Conservation (phyloP, 306 rosid species). For the Malus sylvestris region DNA sequence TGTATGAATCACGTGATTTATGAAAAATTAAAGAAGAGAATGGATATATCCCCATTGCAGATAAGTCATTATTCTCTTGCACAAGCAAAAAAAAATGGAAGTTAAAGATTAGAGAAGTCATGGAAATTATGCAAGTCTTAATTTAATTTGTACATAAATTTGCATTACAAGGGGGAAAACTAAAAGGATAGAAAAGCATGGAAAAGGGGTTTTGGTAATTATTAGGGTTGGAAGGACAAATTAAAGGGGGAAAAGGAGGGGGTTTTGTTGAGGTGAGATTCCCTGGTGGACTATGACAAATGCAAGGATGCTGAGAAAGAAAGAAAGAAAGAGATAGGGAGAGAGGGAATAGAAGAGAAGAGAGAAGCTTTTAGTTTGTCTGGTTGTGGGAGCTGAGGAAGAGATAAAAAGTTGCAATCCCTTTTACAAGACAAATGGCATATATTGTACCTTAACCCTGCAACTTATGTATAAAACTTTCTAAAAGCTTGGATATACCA, state of each 20-base stretch:
- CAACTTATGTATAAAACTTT: conserved; percentile 68
- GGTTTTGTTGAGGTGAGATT: conserved; percentile 40
- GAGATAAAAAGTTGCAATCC: conserved; percentile 37
- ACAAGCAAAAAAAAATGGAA: not conserved
- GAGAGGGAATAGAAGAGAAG: conserved; percentile 51
- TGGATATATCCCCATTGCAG: not conserved
- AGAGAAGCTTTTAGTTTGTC: conserved; percentile 66
- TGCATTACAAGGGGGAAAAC: conserved; percentile 33
- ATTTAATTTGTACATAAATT: conserved; percentile 14
- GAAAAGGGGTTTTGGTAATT: conserved; percentile 44
- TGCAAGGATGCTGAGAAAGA: conserved; percentile 41
- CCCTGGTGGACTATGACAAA: conserved; percentile 78
- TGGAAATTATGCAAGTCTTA: not conserved
- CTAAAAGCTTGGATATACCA: conserved; percentile 85
- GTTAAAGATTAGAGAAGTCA: not conserved
- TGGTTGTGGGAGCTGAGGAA: conserved; percentile 43
- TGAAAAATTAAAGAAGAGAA: not conserved
- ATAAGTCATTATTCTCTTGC: not conserved
- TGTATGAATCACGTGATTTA: not conserved
- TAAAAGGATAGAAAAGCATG: conserved; percentile 27
- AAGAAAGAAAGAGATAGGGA: conserved; percentile 7
- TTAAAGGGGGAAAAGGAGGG: conserved; percentile 41
- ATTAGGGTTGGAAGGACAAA: conserved; percentile 49
- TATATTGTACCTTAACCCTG: conserved; percentile 72
- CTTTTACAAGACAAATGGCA: conserved; percentile 83